These are phyloP conservation scores for Casuarina glauca DNA, from an alignment of 306 rosid species.

Conservation along the genomic window DNA sequence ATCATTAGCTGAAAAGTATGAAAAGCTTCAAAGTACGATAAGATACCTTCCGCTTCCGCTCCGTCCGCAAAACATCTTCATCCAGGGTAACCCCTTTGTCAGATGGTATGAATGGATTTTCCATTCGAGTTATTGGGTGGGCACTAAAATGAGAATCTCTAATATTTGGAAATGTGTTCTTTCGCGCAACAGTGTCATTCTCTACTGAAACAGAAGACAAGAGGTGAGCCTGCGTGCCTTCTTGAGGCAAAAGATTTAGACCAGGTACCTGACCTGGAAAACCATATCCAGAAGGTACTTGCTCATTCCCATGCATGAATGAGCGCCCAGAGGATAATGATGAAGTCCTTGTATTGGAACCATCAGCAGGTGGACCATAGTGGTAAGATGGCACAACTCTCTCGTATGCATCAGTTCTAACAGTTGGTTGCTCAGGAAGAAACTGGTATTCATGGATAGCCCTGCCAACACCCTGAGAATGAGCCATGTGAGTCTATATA, in stretches of 20 bases:
- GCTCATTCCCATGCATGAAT: conserved; percentile 45
- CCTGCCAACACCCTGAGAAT: conserved; percentile 54
- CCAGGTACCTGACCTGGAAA: conserved; percentile 51
- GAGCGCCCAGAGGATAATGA: conserved; percentile 35
- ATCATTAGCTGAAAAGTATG: conserved; percentile 16
- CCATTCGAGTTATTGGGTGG: conserved; percentile 44
- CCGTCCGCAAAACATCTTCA: conserved; percentile 51
- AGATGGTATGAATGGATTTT: conserved; percentile 41
- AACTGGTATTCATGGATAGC: conserved; percentile 74
- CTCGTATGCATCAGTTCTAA: conserved; percentile 50
- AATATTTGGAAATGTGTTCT: conserved; percentile 39
- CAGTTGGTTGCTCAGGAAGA: conserved; percentile 77
- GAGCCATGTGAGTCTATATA: conserved; percentile 18
- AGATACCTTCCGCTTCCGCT: conserved; percentile 69
- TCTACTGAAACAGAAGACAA: conserved; percentile 47
- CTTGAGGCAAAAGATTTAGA: conserved; percentile 46
- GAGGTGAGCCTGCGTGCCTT: conserved; percentile 44
- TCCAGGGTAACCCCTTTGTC: conserved; percentile 42
- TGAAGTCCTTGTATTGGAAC: conserved; percentile 41
- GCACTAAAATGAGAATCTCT: conserved; percentile 40
- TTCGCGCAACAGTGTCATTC: conserved; percentile 36
- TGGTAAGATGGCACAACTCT: conserved; percentile 43
- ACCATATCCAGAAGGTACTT: conserved; percentile 43
- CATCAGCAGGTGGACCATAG: conserved; percentile 44
- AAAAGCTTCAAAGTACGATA: conserved; percentile 1